phyloP scores from a whole-genome alignment of 768 basidiomycete species.

The Holtermanniella nyarrowii region DNA sequence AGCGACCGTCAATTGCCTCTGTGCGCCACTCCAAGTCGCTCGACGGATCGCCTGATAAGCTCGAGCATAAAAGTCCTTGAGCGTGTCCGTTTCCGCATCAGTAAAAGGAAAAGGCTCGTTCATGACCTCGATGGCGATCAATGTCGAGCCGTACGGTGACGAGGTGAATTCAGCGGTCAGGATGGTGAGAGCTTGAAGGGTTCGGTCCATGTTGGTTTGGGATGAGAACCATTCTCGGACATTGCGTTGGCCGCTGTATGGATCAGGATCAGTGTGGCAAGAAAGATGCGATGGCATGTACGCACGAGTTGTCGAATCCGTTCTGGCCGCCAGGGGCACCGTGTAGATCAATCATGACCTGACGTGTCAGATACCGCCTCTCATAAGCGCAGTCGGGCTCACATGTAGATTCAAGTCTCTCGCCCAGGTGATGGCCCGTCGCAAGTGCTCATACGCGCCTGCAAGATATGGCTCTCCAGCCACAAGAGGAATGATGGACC shows the following conservation, averaged over 20 bases:
- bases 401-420: conserved; percentile 24
- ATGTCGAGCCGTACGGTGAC: conserved; percentile 20
- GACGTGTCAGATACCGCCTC: not conserved
- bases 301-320: conserved; percentile 37
- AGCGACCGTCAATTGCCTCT: conserved; percentile 13
- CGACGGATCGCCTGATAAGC: conserved; percentile 21
- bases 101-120: conserved; percentile 35
- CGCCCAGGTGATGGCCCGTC: conserved; percentile 34
- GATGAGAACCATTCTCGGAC: conserved; percentile 32
- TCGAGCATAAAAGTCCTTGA: conserved; percentile 23
- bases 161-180: conserved; percentile 33
- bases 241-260: conserved; percentile 21
- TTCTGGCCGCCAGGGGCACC: conserved; percentile 37
- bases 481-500: conserved; percentile 33
- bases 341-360: conserved; percentile 35
- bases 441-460: conserved; percentile 26
- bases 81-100: conserved; percentile 12
- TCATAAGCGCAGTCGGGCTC: not conserved
- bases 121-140: conserved; percentile 33
- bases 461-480: conserved; percentile 27
- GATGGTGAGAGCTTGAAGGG: conserved; percentile 23
- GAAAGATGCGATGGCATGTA: not conserved
- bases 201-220: conserved; percentile 24
- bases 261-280: no score
- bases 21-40: conserved; percentile 1